Base-by-base conservation (phyloP, 2,329 filamentous ascomycete genomes). In the Thielaviopsis ethacetica region DNA sequence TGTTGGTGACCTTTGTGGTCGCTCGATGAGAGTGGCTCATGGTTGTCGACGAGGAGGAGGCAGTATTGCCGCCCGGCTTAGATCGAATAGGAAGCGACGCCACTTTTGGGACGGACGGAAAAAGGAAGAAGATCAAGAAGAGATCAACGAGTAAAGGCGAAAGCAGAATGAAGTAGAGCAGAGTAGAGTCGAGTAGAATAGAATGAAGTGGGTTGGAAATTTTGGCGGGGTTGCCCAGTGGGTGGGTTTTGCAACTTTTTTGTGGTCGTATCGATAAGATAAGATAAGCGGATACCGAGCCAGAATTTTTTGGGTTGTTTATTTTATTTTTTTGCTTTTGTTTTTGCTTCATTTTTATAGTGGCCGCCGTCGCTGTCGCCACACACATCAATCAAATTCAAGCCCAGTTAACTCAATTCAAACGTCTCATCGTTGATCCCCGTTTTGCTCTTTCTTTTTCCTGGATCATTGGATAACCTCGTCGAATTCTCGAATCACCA, bases 1-100 rank as follows among this genome's bases (percentile, higher is more conserved):
- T 98, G 73, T 95, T 84, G 64, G 80, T 74, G 67, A 82, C 76
- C 77, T 97, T 98, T 58, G 91, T 95, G 61, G 91, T 96, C 68
- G 88, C 88, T 70, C 91, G 82, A 72, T 98, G 93, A 68, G 91
- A 91, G 72, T 97, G 89, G 75, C 77, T 70, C 68, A 81, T 78
- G 62, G 78, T 76, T 72, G 82, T 80, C 68, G 87, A 84, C 27
- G 54, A 52, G 12, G 59, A 57, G 88, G 93, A 93, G 66, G 80
- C 86, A 72, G 77, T 78, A 71, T 77, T 76, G 71, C 81, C 76
- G 69, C 86, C 85, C 71, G 85, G 87, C 77, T 94, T 95, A 74
- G 95, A 95, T 73, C 91, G 79, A 68, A 85, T 94, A 2, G 91
- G 88, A 72, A 90, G 72, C 59, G 84, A 85, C 73, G 78, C 81